phyloP scores from a whole-genome alignment of 2,329 filamentous ascomycete genomes.

The Apiospora kogelbergensis region DNA sequence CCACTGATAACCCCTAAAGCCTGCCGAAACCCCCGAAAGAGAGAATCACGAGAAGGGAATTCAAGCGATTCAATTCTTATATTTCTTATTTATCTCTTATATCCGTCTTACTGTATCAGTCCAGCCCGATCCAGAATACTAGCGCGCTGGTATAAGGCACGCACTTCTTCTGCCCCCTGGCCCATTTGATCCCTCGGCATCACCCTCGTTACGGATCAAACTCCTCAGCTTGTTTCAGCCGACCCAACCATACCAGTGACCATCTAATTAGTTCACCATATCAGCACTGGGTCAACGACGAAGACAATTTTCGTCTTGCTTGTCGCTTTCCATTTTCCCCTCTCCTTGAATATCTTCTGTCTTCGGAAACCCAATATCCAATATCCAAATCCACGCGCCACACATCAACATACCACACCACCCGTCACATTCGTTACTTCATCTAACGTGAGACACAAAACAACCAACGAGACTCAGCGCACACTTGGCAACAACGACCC shows the following conservation, averaged over 20 bases:
- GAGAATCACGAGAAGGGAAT: too few relatives aligned
- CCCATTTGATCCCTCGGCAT: not conserved
- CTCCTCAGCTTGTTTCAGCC: slow-evolving; percentile 36
- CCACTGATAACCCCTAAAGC: too few relatives aligned
- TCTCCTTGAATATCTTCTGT: not conserved
- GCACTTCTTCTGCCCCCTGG: not conserved
- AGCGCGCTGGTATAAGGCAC: too few relatives aligned
- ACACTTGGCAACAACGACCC: not conserved
- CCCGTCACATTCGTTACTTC: not conserved
- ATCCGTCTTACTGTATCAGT: too few relatives aligned
- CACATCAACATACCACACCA: not conserved
- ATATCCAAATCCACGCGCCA: not conserved
- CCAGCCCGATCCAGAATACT: too few relatives aligned
- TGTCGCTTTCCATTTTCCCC: not conserved
- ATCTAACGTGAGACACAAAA: slow-evolving; percentile 7
- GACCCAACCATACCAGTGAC: slow-evolving; percentile 19
- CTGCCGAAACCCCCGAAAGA: too few relatives aligned
- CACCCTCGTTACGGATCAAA: slow-evolving; percentile 34
- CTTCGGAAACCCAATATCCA: not conserved
- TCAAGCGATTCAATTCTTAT: too few relatives aligned
- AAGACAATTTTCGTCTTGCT: not conserved
- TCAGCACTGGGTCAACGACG: not conserved
- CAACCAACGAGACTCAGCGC: slow-evolving; percentile 1
- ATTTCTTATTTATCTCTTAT: too few relatives aligned
- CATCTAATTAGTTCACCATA: slow-evolving; percentile 19